Percentiles rank a stretch among this genome's conserved stretches.
phyloP scores from a whole-genome alignment of 2,329 filamentous ascomycete genomes.

The Fusarium brevicatenulatum region DNA sequence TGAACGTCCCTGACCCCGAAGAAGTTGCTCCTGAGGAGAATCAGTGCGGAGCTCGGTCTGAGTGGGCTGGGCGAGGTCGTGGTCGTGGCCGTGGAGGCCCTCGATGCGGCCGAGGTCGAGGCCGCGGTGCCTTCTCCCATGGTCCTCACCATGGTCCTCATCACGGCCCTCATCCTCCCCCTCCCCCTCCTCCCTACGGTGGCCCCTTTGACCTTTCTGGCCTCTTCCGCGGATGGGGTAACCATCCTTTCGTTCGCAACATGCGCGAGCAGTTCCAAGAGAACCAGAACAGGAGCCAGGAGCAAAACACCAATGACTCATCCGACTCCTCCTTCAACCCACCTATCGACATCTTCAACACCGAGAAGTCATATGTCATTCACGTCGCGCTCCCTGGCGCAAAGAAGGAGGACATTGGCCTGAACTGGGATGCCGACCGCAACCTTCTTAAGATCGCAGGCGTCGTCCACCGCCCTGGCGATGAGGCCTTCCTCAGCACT shows the following conservation, averaged over 20 bases:
- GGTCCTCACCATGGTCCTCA: constrained; percentile 31
- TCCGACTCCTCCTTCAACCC: constrained; percentile 72
- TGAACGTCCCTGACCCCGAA: constrained; percentile 47
- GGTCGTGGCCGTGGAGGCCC: constrained; percentile 38
- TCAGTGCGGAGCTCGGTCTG: constrained; percentile 36
- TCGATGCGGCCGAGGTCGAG: constrained; percentile 34
- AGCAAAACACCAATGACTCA: constrained; percentile 45
- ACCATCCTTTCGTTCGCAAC: constrained; percentile 56
- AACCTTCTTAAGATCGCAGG: constrained; percentile 74
- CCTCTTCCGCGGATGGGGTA: constrained; percentile 53
- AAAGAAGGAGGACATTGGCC: constrained; percentile 79
- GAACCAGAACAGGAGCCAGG: constrained; percentile 21
- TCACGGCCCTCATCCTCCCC: constrained; percentile 34
- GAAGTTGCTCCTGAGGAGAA: constrained; percentile 48
- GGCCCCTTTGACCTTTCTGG: constrained; percentile 52
- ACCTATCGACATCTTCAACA: constrained; percentile 81
- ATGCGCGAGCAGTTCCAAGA: constrained; percentile 51
- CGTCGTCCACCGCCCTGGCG: constrained; percentile 76
- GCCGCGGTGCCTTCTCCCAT: constrained; percentile 33
- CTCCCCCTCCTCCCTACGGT: constrained; percentile 28
- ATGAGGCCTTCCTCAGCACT: constrained; percentile 74
- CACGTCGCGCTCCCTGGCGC: constrained; percentile 83
- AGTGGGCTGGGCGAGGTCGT: constrained; percentile 37
- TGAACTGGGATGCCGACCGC: constrained; percentile 79
- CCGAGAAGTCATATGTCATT: constrained; percentile 70